Evolutionary conservation across 2,329 filamentous ascomycete genomes (phyloP).

Genomic region (Penicillium sp.): DNA sequence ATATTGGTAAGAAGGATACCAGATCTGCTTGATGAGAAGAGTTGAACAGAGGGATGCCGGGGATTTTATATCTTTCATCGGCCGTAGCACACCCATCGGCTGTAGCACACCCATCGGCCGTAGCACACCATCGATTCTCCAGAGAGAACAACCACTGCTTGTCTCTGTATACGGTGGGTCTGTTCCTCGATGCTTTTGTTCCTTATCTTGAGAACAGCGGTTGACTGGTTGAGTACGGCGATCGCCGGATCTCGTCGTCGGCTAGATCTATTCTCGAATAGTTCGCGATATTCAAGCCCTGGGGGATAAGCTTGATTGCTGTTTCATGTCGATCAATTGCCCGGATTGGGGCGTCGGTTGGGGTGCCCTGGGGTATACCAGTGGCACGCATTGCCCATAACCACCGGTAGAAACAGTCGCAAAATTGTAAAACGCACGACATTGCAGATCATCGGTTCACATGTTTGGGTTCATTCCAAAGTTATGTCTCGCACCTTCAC

Average conservation of each 20-base stretch:
- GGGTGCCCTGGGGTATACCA: not conserved
- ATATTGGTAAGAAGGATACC: not conserved
- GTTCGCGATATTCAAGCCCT: not conserved
- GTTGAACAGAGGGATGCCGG: not conserved
- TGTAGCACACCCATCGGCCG: not conserved
- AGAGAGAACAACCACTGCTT: not conserved
- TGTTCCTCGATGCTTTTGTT: not conserved
- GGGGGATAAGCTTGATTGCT: not conserved
- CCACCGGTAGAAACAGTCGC: not conserved
- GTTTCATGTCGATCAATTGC: constrained; percentile 6
- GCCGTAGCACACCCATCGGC: not conserved
- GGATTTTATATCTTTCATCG: constrained; percentile 15
- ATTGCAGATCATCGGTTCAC: not conserved
- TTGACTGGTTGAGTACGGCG: not conserved
- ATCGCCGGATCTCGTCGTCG: not conserved
- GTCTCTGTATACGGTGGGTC: not conserved
- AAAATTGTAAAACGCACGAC: not conserved
- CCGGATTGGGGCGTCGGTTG: not conserved
- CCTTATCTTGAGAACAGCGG: not conserved
- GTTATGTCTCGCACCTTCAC: not conserved
- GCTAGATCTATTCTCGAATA: not conserved
- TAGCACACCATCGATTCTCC: not conserved
- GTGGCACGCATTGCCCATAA: not conserved
- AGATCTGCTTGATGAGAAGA: constrained; percentile 11
- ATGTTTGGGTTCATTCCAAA: not conserved